Conservation (phyloP, 2,329 filamentous ascomycete genomes). For the Cladosporium sp. region DNA sequence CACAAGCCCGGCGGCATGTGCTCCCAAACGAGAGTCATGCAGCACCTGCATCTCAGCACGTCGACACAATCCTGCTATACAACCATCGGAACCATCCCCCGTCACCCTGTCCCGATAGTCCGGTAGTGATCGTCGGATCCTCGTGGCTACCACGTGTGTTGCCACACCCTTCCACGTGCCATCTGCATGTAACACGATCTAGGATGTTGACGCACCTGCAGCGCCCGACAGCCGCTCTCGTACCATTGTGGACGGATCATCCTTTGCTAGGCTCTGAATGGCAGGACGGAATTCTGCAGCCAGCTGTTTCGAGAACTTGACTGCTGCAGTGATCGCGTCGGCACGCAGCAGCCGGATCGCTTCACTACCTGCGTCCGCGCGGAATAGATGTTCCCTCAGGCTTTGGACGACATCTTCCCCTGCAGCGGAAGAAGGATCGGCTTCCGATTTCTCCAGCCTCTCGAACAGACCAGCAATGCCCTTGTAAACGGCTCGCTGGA, state of each 20-base stretch:
- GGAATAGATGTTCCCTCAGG: slow-evolving; percentile 24
- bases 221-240: slow-evolving; percentile 14
- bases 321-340: slow-evolving; percentile 23
- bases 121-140: slow-evolving; percentile 7
- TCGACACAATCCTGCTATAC: not conserved
- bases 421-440: slow-evolving; percentile 1
- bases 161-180: not conserved
- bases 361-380: slow-evolving; percentile 24
- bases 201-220: slow-evolving; percentile 8
- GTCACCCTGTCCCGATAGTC: not conserved
- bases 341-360: slow-evolving; percentile 26
- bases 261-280: slow-evolving; percentile 13
- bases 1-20: not conserved
- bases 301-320: slow-evolving; percentile 16
- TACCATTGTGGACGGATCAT: slow-evolving; percentile 20
- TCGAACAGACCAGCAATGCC: slow-evolving; percentile 19
- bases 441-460: slow-evolving; percentile 5
- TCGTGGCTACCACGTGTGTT: not conserved
- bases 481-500: slow-evolving; percentile 17
- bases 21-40: not conserved
- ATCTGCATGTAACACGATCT: not conserved
- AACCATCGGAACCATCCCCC: slow-evolving; percentile 5
- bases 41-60: not conserved
- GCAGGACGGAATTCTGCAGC: slow-evolving; percentile 16
- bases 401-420: slow-evolving; percentile 8